phyloP scores from a whole-genome alignment of 2,329 filamentous ascomycete species.

The Epichloe typhina region DNA sequence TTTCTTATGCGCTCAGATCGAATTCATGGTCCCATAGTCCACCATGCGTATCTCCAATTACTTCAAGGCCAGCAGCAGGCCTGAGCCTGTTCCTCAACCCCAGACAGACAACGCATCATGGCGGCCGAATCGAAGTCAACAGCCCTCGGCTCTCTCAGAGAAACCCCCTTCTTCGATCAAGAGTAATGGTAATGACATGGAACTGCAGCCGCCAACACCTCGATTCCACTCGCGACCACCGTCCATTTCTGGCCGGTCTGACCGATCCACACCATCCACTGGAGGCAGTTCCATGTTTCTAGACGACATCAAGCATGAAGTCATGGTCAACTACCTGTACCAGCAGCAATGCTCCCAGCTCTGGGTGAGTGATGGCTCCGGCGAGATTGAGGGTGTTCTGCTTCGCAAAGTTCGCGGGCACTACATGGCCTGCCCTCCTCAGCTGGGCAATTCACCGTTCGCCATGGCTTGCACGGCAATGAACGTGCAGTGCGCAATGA shows the following conservation, averaged over 20 bases:
- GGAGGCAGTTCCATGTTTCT: constrained; percentile 40
- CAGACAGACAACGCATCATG: constrained; percentile 9
- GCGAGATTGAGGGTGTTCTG: constrained; percentile 58
- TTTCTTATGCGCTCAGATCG: background rate
- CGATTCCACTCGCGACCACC: constrained; percentile 17
- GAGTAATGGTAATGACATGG: constrained; percentile 27
- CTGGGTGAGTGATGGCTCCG: constrained; percentile 59
- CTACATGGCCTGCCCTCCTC: constrained; percentile 61
- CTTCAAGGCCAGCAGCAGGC: constrained; percentile 36
- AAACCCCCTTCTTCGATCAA: constrained; percentile 17
- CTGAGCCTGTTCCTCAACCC: constrained; percentile 7
- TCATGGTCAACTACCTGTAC: constrained; percentile 74
- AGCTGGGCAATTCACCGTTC: constrained; percentile 48
- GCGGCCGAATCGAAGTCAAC: constrained; percentile 11
- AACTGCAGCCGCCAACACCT: constrained; percentile 35
- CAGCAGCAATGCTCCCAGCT: constrained; percentile 64
- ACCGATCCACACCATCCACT: constrained; percentile 25
- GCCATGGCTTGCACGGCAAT: constrained; percentile 52
- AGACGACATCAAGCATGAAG: constrained; percentile 66
- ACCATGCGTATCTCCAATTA: constrained; percentile 50
- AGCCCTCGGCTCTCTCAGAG: constrained; percentile 20
- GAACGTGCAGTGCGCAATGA: constrained; percentile 70
- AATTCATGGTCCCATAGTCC: background rate
- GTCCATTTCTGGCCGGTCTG: constrained; percentile 34
- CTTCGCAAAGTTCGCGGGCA: constrained; percentile 53